Evolutionary conservation across 1,139 yeast species (phyloP).

Genomic region (Zhuliangozyma blackwelliae): DNA sequence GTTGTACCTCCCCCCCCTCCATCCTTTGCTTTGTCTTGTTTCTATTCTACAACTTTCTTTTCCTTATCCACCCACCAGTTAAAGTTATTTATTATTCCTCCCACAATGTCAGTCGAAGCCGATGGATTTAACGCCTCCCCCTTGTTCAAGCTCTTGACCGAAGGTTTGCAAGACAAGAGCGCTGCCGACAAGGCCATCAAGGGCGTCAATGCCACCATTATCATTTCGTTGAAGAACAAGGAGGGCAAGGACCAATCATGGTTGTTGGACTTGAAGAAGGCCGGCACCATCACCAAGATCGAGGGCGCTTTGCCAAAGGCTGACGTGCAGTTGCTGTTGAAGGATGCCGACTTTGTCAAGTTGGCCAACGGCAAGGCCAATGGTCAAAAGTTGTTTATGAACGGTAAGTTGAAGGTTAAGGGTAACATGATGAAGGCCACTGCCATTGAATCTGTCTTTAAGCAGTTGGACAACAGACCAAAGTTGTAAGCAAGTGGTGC

Average conservation of each 20-base stretch:
- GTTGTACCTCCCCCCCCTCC: too few relatives aligned
- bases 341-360: constrained; percentile 63
- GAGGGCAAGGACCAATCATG: constrained; percentile 63
- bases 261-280: constrained; percentile 67
- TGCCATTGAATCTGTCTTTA: constrained; percentile 67
- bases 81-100: not conserved
- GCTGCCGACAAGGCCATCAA: constrained; percentile 40
- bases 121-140: constrained; percentile 49
- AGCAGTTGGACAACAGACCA: constrained; percentile 56
- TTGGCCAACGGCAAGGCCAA: constrained; percentile 75
- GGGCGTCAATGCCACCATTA: constrained; percentile 60
- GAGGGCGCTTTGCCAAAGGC: constrained; percentile 50
- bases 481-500: constrained; percentile 18
- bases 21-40: too few relatives aligned
- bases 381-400: constrained; percentile 81
- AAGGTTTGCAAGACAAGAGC: constrained; percentile 37
- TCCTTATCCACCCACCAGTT: too few relatives aligned
- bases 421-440: constrained; percentile 92
- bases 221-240: constrained; percentile 66
- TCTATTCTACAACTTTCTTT: too few relatives aligned
- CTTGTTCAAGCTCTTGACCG: constrained; percentile 39
- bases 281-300: constrained; percentile 52
- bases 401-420: constrained; percentile 79
- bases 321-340: constrained; percentile 63
- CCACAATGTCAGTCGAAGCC: constrained; percentile 36